Base-by-base conservation (phyloP, 805 yeast genomes). In the Tetrapisispora fleetii region DNA sequence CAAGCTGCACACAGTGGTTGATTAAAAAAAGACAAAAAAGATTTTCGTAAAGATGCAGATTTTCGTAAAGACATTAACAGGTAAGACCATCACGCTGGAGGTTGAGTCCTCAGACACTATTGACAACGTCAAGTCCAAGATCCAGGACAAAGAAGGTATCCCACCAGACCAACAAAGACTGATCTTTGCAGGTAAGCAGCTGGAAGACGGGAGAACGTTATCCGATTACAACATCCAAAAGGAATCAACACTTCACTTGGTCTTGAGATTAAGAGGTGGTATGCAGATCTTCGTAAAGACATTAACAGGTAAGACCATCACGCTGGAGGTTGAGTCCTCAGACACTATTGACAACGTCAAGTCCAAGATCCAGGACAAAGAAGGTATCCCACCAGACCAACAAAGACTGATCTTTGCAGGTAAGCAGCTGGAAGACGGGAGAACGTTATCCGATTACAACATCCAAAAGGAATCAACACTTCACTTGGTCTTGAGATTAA, bases 271-370 rank as follows among this genome's bases (percentile, higher is more conserved):
- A 60, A 79, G 86, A 76, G 87, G 86, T 76, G 85, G 84, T 69
- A 86, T 86, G 95, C 95, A 86, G 71, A 85, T 86, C 67, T 86
- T 86, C 77, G 96, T 91, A 71, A 90, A 91, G 79, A 89, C 97
- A 71, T 79, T 91, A 68, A 89, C 97, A 59, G 97, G 97, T 74
- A 90, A 90, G 83, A 83, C 97, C 68, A 90, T 91, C 75, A 88
- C 96, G 55, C 76, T 86, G 53, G 95, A 89, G 75, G 96, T 87
- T 54, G 96, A 88, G 73, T 87, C 96, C 48, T 85, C 95, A 43
- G 96, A 88, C 76, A 87, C 96, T 51, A 87, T 89, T 64, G 96
- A 88, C 74, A 86, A 86, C 58, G 96, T 89, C 67, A 88, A 86
- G 74, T 77, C 90, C 53, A 79, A 79, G 67, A 80, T 80, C 52